A percentile compares a stretch with the other conserved stretches of the same genome.
phyloP scores from a whole-genome alignment of 352 stramenopile genomes.

The Globisporangium ultimum region DNA sequence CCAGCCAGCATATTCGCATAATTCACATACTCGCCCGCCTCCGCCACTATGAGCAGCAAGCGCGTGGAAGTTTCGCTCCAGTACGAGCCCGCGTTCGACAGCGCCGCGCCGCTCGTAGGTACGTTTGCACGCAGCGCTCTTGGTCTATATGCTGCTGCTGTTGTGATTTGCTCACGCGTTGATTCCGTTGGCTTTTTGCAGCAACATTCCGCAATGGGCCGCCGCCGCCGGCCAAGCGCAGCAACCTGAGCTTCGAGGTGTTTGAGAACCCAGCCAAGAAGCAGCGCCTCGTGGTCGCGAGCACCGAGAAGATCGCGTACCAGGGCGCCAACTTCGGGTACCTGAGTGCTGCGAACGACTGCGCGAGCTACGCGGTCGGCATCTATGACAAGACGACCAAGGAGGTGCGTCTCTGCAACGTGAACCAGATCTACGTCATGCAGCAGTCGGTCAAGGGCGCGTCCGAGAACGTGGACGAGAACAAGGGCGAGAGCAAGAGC shows the following conservation, averaged over 20 bases:
- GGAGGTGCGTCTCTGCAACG: slow-evolving; percentile 73
- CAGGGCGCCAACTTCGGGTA: slow-evolving; percentile 86
- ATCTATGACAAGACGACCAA: slow-evolving; percentile 75
- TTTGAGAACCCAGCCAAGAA: slow-evolving; percentile 83
- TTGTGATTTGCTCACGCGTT: no score
- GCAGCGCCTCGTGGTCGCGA: slow-evolving; percentile 73
- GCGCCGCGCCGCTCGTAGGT: slow-evolving; percentile 58
- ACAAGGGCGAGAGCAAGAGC: slow-evolving; percentile 51
- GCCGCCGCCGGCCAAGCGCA: slow-evolving; percentile 45
- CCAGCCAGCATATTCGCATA: slow-evolving; percentile 9
- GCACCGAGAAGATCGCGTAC: slow-evolving; percentile 77
- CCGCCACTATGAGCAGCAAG: slow-evolving; percentile 54
- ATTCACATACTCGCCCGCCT: not conserved
- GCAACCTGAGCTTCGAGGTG: slow-evolving; percentile 71
- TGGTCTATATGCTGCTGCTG: not conserved
- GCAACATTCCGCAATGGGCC: slow-evolving; percentile 82
- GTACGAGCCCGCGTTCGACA: slow-evolving; percentile 57
- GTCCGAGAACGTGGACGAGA: slow-evolving; percentile 65
- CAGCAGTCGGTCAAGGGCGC: slow-evolving; percentile 76
- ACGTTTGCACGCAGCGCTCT: slow-evolving; percentile 8
- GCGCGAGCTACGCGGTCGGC: slow-evolving; percentile 67
- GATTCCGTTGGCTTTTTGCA: slow-evolving; percentile 13
- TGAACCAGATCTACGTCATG: slow-evolving; percentile 85
- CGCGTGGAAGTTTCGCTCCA: slow-evolving; percentile 56
- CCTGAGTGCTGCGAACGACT: slow-evolving; percentile 65